Evolutionary conservation across 2,329 filamentous ascomycete genomes (phyloP), one percentile per base, ranked within the genome.

Genomic region (Basipetospora chlamydospora): DNA sequence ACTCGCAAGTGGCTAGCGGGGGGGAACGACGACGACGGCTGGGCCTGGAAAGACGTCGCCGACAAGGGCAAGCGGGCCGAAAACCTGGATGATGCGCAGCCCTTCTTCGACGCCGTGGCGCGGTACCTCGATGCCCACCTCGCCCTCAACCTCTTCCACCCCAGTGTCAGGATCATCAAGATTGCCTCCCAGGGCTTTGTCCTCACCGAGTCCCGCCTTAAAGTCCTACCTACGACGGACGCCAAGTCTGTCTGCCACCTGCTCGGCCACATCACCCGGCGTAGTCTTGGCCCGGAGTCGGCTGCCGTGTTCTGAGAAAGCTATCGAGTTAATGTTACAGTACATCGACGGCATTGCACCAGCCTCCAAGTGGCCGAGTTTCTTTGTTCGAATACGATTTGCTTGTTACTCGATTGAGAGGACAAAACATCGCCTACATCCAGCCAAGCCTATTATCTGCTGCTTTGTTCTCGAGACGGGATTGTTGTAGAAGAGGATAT

Each of bases 181-280:
- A 58, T 75, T 20, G 67, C 67, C 0, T 74, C 69, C 41, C 64
- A 63, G 1, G 69, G 67, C 0, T 76, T 75, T 39, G 63, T 66
- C 26, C 51, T 74, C 9, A 64, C 65, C 0, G 68, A 71, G 41
- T 62, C 54, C 9, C 56, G 67, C 20, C 35, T 74, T 15, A 74
- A 74, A 49, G 49, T 72, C 11, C 59, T 63, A 28, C 22, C 15
- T 6, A 33, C 36, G 13, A 23, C 20, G 29, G 36, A 32, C 13
- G 29, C 30, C 16, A 18, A 30, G 36, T 21, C 36, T 5, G 36
- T 33, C 3, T 26, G 35, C 9, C 15, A n/a, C 20, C 16, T 37
- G 12, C 26, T 38, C 1, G 36, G n/a, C 13, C 22, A 38, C 21
- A 17, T 38, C 10, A 38, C 36, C 6, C 17, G 12, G 21, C 26